These are phyloP conservation scores for Endocarpon pusillum DNA, from an alignment of 495 filamentous ascomycete genomes.

Conservation along the genomic window DNA sequence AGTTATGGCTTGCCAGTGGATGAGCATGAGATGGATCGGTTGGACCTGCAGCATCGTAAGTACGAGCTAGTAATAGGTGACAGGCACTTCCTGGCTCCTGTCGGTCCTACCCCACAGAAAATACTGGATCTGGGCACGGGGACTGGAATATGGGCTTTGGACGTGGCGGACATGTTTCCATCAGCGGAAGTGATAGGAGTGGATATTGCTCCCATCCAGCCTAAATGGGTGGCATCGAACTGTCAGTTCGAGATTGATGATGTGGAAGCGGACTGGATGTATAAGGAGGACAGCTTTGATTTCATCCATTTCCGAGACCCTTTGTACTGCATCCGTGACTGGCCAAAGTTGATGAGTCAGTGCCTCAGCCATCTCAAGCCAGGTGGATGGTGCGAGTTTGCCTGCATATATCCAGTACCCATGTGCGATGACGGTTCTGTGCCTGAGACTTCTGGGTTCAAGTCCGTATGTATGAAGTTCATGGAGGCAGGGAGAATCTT, in stretches of 20 bases:
- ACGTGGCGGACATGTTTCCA: constrained; percentile 5
- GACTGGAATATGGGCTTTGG: constrained; percentile 18
- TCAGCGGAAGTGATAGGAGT: constrained; percentile 20
- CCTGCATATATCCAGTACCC: constrained; percentile 33
- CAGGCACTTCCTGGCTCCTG: constrained; percentile 41
- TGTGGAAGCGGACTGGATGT: constrained; percentile 33
- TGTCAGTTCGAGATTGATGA: constrained; percentile 39
- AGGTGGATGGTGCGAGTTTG: constrained; percentile 48
- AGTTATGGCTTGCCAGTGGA: constrained; percentile 17
- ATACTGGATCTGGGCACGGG: constrained; percentile 56
- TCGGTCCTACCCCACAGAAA: constrained; percentile 35
- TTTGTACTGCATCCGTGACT: constrained; percentile 40
- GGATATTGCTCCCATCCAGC: constrained; percentile 29
- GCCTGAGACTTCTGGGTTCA: constrained; percentile 29
- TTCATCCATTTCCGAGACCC: constrained; percentile 44
- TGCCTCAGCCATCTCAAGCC: constrained; percentile 30
- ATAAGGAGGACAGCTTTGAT: constrained; percentile 35
- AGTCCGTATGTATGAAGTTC: constrained; percentile 31
- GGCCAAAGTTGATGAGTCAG: constrained; percentile 28
- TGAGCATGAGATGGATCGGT: constrained; percentile 22
- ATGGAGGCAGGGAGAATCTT: constrained; percentile 32
- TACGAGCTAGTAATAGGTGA: constrained; percentile 35
- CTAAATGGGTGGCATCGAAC: constrained; percentile 26
- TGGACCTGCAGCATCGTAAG: constrained; percentile 33
- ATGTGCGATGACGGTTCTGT: constrained; percentile 34